Percentiles rank a stretch among this genome's conserved stretches.
Evolutionary conservation across 495 filamentous ascomycete species (phyloP).

Genomic region (Xeromyces bisporus): DNA sequence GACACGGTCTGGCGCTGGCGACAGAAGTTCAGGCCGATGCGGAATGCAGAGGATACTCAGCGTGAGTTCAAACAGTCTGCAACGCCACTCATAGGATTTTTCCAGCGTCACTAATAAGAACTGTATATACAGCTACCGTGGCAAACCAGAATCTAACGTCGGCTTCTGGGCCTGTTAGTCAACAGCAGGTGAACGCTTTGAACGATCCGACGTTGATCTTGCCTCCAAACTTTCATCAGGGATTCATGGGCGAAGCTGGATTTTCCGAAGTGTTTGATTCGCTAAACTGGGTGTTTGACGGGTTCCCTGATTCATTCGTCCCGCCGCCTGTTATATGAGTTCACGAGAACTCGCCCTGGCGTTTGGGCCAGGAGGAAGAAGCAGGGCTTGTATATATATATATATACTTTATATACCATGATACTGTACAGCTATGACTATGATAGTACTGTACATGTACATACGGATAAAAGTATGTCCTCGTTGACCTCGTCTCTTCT

Average conservation of each 20-base stretch:
- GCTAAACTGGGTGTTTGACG: slow-evolving; percentile 33
- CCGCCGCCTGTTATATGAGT: slow-evolving; percentile 26
- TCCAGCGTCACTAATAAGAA: no score
- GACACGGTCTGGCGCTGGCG: slow-evolving; percentile 35
- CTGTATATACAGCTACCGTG: slow-evolving; percentile 10
- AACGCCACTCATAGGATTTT: no score
- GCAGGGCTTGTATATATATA: no score
- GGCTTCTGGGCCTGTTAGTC: slow-evolving; percentile 10
- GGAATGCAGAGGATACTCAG: slow-evolving; percentile 26
- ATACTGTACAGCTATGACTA: no score
- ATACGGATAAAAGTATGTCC: no score
- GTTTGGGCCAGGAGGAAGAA: no score
- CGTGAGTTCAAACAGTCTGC: slow-evolving; percentile 15
- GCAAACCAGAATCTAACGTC: slow-evolving; percentile 17
- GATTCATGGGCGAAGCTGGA: slow-evolving; percentile 27
- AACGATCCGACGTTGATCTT: slow-evolving; percentile 21
- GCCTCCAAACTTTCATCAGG: slow-evolving; percentile 25
- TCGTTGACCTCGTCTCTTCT: no score
- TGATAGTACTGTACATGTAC: no score
- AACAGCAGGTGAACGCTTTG: slow-evolving; percentile 17
- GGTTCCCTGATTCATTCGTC: slow-evolving; percentile 27
- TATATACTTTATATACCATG: no score
- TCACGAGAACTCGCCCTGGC: no score
- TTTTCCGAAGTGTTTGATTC: slow-evolving; percentile 34
- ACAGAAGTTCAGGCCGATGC: slow-evolving; percentile 27